Conservation (phyloP, 2,329 filamentous ascomycete species). For the Grosmannia serpens region DNA sequence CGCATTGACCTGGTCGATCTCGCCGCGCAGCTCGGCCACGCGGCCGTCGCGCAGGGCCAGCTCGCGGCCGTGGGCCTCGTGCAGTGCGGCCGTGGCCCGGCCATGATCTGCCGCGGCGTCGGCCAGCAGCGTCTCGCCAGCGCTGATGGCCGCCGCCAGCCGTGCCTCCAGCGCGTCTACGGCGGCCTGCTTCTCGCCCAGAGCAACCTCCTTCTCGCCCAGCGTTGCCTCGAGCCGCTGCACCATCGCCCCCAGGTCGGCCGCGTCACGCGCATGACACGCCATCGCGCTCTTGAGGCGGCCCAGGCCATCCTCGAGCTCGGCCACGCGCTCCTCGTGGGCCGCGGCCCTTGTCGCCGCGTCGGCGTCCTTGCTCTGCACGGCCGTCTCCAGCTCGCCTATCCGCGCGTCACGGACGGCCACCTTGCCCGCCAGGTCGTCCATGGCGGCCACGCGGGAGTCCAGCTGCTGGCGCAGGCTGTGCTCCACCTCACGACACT, state of each 20-base stretch:
- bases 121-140: background rate
- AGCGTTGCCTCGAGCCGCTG: constrained; percentile 33
- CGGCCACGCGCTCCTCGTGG: constrained; percentile 21
- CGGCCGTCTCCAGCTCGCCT: constrained; percentile 29
- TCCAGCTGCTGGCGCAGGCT: constrained; percentile 45
- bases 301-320: constrained; percentile 37
- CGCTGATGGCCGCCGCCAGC: background rate
- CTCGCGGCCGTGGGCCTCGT: constrained; percentile 22
- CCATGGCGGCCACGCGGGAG: constrained; percentile 39
- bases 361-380: constrained; percentile 13
- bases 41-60: constrained; percentile 40
- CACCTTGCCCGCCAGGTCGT: constrained; percentile 32
- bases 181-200: background rate
- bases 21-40: constrained; percentile 34
- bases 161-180: constrained; percentile 4
- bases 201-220: constrained; percentile 10
- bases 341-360: constrained; percentile 17
- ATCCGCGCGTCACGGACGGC: constrained; percentile 1
- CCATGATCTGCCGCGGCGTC: background rate
- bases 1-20: constrained; percentile 35
- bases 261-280: constrained; percentile 41
- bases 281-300: constrained; percentile 40
- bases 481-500: constrained; percentile 45
- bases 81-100: no score
- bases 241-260: constrained; percentile 40